Percentiles rank a stretch among this genome's conserved stretches.
These are phyloP conservation scores for Yamadazyma kanchanaburiensis DNA, from an alignment of 1,139 yeast species.

Conservation along the genomic window DNA sequence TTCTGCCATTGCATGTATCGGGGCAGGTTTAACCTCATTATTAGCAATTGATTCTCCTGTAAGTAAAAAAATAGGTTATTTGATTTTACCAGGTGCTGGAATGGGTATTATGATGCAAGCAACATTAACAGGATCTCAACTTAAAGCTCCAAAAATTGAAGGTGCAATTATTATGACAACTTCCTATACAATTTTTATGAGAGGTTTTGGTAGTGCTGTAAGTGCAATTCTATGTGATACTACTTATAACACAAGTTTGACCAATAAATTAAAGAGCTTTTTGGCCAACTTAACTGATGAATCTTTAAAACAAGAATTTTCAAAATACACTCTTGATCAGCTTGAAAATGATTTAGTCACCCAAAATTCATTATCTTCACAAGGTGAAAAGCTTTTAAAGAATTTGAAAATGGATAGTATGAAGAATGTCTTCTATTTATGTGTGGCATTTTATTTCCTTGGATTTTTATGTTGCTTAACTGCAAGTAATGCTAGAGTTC, in stretches of 20 bases:
- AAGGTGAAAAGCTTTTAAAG: slow-evolving; percentile 24
- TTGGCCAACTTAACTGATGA: slow-evolving; percentile 15
- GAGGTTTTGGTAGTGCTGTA: slow-evolving; percentile 31
- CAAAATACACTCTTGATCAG: slow-evolving; percentile 10
- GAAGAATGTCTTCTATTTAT: slow-evolving; percentile 30
- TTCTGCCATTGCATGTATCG: slow-evolving; percentile 25
- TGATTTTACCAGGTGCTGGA: slow-evolving; percentile 29
- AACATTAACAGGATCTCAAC: slow-evolving; percentile 25
- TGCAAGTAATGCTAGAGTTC: slow-evolving; percentile 28
- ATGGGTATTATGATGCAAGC: slow-evolving; percentile 31
- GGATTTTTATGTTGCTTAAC: slow-evolving; percentile 19
- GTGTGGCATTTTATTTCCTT: slow-evolving; percentile 24
- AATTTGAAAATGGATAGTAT: slow-evolving; percentile 27
- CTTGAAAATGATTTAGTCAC: slow-evolving; percentile 19
- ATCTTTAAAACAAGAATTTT: slow-evolving; percentile 18
- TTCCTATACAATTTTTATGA: slow-evolving; percentile 26
- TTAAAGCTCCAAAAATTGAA: slow-evolving; percentile 33
- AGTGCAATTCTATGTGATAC: slow-evolving; percentile 32
- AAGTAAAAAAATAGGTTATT: slow-evolving; percentile 31
- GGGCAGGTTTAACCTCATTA: slow-evolving; percentile 30
- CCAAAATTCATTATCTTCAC: slow-evolving; percentile 20
- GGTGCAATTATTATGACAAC: slow-evolving; percentile 40
- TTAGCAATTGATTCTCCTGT: slow-evolving; percentile 27
- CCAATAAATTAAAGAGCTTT: slow-evolving; percentile 16
- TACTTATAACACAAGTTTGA: slow-evolving; percentile 28